Evolutionary conservation across 2,329 filamentous ascomycete species (phyloP).

Genomic region (Aureobasidium sp.): DNA sequence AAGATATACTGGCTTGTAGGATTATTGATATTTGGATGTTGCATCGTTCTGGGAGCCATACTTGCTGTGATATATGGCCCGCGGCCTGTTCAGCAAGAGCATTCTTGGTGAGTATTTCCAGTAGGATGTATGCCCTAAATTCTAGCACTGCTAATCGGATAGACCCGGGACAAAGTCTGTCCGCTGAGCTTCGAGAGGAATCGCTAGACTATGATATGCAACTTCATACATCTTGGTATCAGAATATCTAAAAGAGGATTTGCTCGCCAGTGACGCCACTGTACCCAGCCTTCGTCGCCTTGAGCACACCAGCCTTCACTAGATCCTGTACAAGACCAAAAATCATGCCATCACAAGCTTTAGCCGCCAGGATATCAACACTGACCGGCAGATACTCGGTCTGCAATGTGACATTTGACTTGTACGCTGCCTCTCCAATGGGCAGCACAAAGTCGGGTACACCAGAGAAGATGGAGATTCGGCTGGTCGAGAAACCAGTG

Average conservation of each 20-base stretch:
- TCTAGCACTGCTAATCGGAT: not conserved
- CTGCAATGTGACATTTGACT: slow-evolving; percentile 42
- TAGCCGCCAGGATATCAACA: slow-evolving; percentile 51
- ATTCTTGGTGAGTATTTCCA: not conserved
- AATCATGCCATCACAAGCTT: slow-evolving; percentile 55
- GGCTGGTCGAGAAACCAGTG: slow-evolving; percentile 41
- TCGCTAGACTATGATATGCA: too few species aligned
- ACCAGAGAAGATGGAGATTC: slow-evolving; percentile 44
- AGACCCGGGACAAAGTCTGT: not conserved
- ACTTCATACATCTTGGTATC: not conserved
- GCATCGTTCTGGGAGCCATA: not conserved
- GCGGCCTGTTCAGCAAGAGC: not conserved
- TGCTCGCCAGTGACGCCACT: slow-evolving; percentile 36
- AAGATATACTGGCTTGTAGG: not conserved
- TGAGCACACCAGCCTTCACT: slow-evolving; percentile 43
- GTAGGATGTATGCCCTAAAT: not conserved
- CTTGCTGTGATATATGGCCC: not conserved
- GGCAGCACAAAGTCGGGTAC: slow-evolving; percentile 42
- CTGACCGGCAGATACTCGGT: slow-evolving; percentile 51
- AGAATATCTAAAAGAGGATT: slow-evolving; percentile 28
- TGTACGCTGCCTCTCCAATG: slow-evolving; percentile 38
- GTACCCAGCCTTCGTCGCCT: slow-evolving; percentile 38
- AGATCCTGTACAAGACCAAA: slow-evolving; percentile 49
- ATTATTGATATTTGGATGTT: not conserved
- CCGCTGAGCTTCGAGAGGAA: not conserved